These are phyloP conservation scores for Naumovozyma castellii DNA, from an alignment of 805 yeast species.

Conservation along the genomic window DNA sequence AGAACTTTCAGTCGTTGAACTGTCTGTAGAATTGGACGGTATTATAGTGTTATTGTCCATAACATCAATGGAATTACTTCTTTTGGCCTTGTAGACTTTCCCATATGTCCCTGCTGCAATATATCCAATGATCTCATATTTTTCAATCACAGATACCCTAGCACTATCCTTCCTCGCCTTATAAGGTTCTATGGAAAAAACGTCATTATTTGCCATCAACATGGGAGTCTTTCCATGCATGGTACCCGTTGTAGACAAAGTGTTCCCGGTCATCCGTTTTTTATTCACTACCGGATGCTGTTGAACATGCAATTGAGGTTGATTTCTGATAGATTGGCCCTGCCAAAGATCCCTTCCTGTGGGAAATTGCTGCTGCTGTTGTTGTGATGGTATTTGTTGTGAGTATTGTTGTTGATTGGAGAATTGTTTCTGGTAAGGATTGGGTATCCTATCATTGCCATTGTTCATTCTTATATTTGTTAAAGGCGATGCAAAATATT, in stretches of 20 bases:
- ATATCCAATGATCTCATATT: constrained; percentile 83
- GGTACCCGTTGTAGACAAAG: constrained; percentile 4
- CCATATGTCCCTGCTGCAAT: constrained; percentile 99
- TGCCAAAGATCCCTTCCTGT: constrained; percentile 14
- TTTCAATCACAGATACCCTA: constrained; percentile 67
- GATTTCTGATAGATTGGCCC: constrained; percentile 4
- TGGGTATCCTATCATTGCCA: constrained; percentile 7
- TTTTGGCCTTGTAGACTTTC: constrained; percentile 84
- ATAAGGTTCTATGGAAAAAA: constrained; percentile 50
- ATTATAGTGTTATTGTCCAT: not conserved
- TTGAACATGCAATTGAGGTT: constrained; percentile 1
- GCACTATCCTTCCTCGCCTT: constrained; percentile 53
- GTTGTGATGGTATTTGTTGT: constrained; percentile 7
- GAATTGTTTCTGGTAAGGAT: constrained; percentile 8
- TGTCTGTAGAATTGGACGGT: not conserved
- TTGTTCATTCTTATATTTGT: constrained; percentile 5
- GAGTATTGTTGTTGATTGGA: constrained; percentile 9
- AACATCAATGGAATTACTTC: constrained; percentile 11
- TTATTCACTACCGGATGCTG: constrained; percentile 6
- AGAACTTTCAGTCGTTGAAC: not conserved
- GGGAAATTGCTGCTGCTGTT: constrained; percentile 8
- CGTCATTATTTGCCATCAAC: constrained; percentile 45
- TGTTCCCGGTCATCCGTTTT: not conserved
- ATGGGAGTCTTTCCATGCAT: constrained; percentile 34
- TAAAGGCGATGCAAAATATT: not conserved